Evolutionary conservation across 2,329 filamentous ascomycete genomes (phyloP).

Genomic region (Fusarium pseudonygamai): DNA sequence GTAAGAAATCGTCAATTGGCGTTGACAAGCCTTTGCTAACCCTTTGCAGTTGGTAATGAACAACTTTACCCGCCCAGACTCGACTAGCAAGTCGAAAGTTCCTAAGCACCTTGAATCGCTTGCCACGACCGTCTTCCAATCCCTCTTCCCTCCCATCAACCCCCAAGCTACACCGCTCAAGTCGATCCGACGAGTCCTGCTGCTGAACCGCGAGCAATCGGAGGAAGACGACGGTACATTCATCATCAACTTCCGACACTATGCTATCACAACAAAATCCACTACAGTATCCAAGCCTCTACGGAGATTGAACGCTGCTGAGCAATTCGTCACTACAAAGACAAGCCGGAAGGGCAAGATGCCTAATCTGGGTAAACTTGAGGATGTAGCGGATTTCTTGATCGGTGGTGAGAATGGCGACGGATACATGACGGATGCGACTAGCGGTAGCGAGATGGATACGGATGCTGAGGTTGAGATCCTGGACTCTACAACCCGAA

Average conservation of each 20-base stretch:
- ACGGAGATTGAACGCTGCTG: conserved; percentile 83
- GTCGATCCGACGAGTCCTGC: conserved; percentile 89
- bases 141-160: conserved; percentile 94
- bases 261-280: conserved; percentile 90
- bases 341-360: conserved; percentile 73
- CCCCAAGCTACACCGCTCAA: conserved; percentile 89
- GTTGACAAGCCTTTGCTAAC: conserved; percentile 38
- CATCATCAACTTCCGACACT: conserved; percentile 89
- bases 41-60: conserved; percentile 87
- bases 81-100: conserved; percentile 72
- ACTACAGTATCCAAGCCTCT: conserved; percentile 87
- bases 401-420: conserved; percentile 80
- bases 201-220: conserved; percentile 82
- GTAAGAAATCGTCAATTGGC: conserved; percentile 53
- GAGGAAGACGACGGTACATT: conserved; percentile 74
- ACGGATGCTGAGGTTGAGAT: conserved; percentile 97
- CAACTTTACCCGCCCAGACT: conserved; percentile 79
- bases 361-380: conserved; percentile 88
- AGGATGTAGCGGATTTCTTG: conserved; percentile 95
- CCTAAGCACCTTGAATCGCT: conserved; percentile 94
- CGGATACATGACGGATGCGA: conserved; percentile 85
- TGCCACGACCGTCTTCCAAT: conserved; percentile 93
- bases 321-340: conserved; percentile 74
- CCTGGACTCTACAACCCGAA: conserved; percentile 69
- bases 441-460: conserved; percentile 89